Evolutionary conservation across 2,329 filamentous ascomycete genomes (phyloP).

Genomic region (Fusarium keratoplasticum): DNA sequence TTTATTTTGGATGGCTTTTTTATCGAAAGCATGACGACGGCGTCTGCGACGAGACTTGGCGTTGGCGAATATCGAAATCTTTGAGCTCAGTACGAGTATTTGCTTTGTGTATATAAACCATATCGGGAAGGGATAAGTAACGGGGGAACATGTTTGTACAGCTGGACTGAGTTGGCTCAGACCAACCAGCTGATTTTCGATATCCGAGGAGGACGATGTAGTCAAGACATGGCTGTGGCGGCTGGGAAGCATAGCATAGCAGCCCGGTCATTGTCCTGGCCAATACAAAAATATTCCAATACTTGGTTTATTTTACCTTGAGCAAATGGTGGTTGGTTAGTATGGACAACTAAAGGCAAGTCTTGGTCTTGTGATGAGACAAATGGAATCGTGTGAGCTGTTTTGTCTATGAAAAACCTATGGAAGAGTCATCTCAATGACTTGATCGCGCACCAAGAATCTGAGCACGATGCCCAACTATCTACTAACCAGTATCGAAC

Average conservation of each 20-base stretch:
- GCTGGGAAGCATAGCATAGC: conserved; percentile 23
- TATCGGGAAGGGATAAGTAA: conserved; percentile 35
- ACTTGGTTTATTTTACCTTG: neutral
- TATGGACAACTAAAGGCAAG: neutral
- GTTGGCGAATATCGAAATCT: conserved; percentile 45
- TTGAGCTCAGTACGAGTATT: conserved; percentile 43
- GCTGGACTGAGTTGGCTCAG: conserved; percentile 34
- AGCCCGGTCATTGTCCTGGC: conserved; percentile 12
- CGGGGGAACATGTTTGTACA: conserved; percentile 34
- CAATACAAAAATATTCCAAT: conserved; percentile 33
- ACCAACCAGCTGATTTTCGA: conserved; percentile 23
- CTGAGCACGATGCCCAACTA: neutral
- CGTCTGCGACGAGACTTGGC: conserved; percentile 46
- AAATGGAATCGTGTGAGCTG: neutral
- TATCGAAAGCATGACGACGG: conserved; percentile 46
- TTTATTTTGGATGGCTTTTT: conserved; percentile 36
- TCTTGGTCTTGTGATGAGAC: neutral
- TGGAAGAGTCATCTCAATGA: conserved; percentile 6
- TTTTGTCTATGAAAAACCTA: conserved; percentile 12
- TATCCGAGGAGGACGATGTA: conserved; percentile 22
- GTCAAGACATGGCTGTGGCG: conserved; percentile 14
- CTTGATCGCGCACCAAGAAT: neutral
- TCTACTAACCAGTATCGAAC: neutral
- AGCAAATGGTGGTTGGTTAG: neutral
- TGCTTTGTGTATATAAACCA: conserved; percentile 47